Percentiles rank a stretch among this genome's conserved stretches.
Conservation (phyloP, 2,329 filamentous ascomycete species). For the Alternaria rosae region DNA sequence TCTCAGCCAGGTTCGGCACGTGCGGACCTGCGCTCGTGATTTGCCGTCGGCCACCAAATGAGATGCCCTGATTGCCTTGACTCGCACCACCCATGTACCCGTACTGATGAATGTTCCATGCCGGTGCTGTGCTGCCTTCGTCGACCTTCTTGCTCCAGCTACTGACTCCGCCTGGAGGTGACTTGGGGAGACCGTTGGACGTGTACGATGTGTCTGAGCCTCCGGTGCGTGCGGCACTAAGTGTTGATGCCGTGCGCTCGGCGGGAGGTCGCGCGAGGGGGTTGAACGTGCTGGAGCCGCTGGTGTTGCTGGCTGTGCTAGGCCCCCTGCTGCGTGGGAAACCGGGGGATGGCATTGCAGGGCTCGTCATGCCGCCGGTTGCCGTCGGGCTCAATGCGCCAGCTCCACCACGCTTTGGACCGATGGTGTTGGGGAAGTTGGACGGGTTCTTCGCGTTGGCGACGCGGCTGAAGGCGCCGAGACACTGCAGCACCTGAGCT, state of each 20-base stretch:
- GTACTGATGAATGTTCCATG: constrained; percentile 99
- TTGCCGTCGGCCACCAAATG: constrained; percentile 89
- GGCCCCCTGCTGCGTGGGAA: constrained; percentile 49
- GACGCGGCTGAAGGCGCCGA: constrained; percentile 88
- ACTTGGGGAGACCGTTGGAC: constrained; percentile 57
- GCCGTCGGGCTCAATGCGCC: constrained; percentile 44
- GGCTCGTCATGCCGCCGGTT: constrained; percentile 38
- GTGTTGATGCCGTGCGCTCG: constrained; percentile 34
- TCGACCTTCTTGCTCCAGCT: constrained; percentile 91
- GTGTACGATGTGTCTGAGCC: constrained; percentile 66
- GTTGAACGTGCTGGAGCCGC: constrained; percentile 56
- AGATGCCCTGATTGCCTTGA: constrained; percentile 92
- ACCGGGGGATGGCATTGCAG: constrained; percentile 37
- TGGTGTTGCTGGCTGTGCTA: constrained; percentile 55
- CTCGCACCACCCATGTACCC: constrained; percentile 96
- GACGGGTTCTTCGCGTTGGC: constrained; percentile 77
- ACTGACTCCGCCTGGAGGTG: constrained; percentile 68
- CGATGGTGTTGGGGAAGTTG: constrained; percentile 78
- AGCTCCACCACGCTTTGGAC: constrained; percentile 69
- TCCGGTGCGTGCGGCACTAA: constrained; percentile 58
- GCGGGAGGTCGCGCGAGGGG: constrained; percentile 48
- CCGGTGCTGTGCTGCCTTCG: constrained; percentile 80
- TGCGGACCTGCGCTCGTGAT: constrained; percentile 83
- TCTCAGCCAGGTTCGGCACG: constrained; percentile 84
- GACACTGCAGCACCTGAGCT: constrained; percentile 91